phyloP scores from a whole-genome alignment of 345 rosid genomes.

The Arabis hirsuta region DNA sequence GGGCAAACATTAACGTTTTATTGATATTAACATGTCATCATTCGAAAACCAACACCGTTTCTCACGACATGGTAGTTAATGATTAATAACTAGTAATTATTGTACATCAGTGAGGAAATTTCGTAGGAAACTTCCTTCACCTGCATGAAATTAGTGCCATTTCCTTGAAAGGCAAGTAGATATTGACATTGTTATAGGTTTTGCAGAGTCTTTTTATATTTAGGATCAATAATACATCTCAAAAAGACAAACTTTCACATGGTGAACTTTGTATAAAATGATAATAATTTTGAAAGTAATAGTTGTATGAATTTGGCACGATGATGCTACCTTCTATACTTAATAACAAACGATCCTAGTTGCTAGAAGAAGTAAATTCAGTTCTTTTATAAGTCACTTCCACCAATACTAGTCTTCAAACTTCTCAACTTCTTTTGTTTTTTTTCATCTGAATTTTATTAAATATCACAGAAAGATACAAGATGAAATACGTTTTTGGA shows the following conservation, averaged over 20 bases:
- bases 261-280: constrained; percentile 3
- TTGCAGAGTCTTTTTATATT: constrained; percentile 2
- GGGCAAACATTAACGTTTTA: too few relatives aligned
- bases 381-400: too few relatives aligned
- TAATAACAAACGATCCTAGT: not conserved
- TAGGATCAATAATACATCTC: constrained; percentile 23
- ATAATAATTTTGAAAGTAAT: not conserved
- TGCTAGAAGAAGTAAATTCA: constrained; percentile 22
- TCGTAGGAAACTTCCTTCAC: constrained; percentile 23
- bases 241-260: constrained; percentile 14
- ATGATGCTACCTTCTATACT: constrained; percentile 21
- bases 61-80: too few relatives aligned
- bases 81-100: too few relatives aligned
- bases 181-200: constrained; percentile 3
- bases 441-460: too few relatives aligned
- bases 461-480: too few relatives aligned
- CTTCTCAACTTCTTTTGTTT: too few relatives aligned
- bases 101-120: not conserved
- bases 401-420: too few relatives aligned
- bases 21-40: not conserved
- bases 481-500: too few relatives aligned
- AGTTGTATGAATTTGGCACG: too few relatives aligned
- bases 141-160: not conserved
- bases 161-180: constrained; percentile 16
- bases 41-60: not conserved